These are phyloP conservation scores for Tetragonia tetragonoides DNA, from an alignment of 148 eudicot species.

Conservation along the genomic window DNA sequence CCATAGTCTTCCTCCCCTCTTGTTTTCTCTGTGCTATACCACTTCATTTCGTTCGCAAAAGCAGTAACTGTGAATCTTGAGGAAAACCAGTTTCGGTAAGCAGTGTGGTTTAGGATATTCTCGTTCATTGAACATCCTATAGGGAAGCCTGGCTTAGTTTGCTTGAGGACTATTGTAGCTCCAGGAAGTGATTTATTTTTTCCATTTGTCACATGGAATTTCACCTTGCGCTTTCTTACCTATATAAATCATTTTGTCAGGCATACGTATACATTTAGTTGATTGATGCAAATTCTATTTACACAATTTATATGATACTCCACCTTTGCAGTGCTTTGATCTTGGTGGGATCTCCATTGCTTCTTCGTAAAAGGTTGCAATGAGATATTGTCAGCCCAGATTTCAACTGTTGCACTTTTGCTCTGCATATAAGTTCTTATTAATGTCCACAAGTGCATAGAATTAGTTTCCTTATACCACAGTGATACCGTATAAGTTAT, in stretches of 20 bases:
- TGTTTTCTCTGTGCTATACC: constrained; percentile 37
- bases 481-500: no score
- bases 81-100: constrained; percentile 60
- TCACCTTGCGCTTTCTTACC: constrained; percentile 46
- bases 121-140: constrained; percentile 51
- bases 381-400: constrained; percentile 67
- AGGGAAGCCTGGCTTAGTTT: constrained; percentile 38
- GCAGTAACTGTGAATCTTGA: constrained; percentile 45
- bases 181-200: constrained; percentile 35
- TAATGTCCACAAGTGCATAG: background rate
- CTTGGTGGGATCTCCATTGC: constrained; percentile 68
- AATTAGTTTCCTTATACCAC: background rate
- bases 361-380: constrained; percentile 63
- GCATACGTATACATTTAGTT: background rate
- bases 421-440: constrained; percentile 36
- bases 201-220: constrained; percentile 34
- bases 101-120: constrained; percentile 41
- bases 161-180: constrained; percentile 37
- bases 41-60: constrained; percentile 47
- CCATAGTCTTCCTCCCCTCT: constrained; percentile 40
- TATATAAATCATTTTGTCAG: constrained; percentile 14
- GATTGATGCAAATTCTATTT: background rate
- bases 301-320: background rate
- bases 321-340: constrained; percentile 57
- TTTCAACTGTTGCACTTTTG: constrained; percentile 32